Percentiles rank a stretch among this genome's conserved stretches.
phyloP scores from a whole-genome alignment of 2,329 filamentous ascomycete genomes.

The Colletotrichum higginsianum region DNA sequence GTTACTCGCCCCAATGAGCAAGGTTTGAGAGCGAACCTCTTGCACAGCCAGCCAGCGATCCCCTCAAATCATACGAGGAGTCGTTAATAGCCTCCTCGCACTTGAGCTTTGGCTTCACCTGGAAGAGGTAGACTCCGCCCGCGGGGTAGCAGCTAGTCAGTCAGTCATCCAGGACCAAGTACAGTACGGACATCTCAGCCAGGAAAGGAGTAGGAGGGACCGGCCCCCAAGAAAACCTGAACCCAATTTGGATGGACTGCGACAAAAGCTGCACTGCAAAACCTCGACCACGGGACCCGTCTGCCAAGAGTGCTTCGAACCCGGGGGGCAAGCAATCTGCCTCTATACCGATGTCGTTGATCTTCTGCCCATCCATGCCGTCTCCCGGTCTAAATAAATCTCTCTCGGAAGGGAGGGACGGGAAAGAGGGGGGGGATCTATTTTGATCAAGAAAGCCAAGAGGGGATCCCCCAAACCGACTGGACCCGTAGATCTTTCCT shows the following conservation, averaged over 20 bases:
- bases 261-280: background rate
- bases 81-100: background rate
- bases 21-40: conserved; percentile 18
- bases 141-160: background rate
- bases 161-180: background rate
- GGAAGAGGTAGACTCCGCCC: background rate
- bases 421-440: background rate
- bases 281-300: background rate
- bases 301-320: background rate
- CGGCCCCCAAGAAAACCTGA: background rate
- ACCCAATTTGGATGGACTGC: background rate
- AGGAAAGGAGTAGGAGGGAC: no score
- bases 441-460: background rate
- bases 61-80: background rate
- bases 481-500: background rate
- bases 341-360: background rate
- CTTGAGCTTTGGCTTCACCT: background rate
- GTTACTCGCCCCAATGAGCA: conserved; percentile 24
- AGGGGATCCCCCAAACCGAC: conserved; percentile 3
- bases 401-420: no score
- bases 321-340: background rate
- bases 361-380: background rate
- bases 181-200: background rate
- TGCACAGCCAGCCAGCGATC: background rate
- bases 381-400: no score